Base-by-base conservation (phyloP, 768 basidiomycete genomes). In the Amylocystis lapponica region DNA sequence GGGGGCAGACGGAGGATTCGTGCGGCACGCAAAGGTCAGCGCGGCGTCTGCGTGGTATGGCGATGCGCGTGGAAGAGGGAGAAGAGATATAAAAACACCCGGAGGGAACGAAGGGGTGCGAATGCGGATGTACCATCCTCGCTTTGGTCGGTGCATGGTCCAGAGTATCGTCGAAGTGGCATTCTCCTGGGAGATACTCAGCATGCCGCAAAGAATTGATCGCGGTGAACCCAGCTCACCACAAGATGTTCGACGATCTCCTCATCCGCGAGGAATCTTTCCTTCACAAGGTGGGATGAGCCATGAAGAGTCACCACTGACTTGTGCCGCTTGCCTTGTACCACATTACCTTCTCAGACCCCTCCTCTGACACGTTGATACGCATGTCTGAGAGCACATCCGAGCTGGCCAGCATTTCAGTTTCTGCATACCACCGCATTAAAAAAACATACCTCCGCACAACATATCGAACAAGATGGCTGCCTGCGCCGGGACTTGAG, bases 61-160 rank as follows among this genome's bases (percentile, higher is more conserved):
- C 0, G 61, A 66, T 6, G 53, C 50, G 17, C 55, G 45, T 3
- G 62, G 61, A 2, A 65, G 49, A 11, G 68, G 66, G 4, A 53
- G 43, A 35, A 71, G 57, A 8, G 64, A 47, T 30, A 71, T 64
- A 48, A 60, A 66, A 26, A 61, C 50, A 19, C 41, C 67, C 11
- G 76, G 80, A 1, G 85, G 82, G 49, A 88, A 89, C 4, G 70
- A 53, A 0, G 88, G 87, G 2, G 84, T 67, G 27, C 83, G 76
- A 20, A 91, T 65, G 31, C 83, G 83, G 46, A 91, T 79, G 61
- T 90, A 91, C 88, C 88, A 91, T 34, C 88, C 88, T 22, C 83
- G 77, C 45, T 79, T 78, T 1, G 88, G 88, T 5, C 80, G 76
- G 58, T 89, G 88, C 21, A 89, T 78, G 9, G 76, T 76, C 88